Evolutionary conservation across 176 grass and related monocot genomes (phyloP).

Genomic region (Alloteropsis semialata): DNA sequence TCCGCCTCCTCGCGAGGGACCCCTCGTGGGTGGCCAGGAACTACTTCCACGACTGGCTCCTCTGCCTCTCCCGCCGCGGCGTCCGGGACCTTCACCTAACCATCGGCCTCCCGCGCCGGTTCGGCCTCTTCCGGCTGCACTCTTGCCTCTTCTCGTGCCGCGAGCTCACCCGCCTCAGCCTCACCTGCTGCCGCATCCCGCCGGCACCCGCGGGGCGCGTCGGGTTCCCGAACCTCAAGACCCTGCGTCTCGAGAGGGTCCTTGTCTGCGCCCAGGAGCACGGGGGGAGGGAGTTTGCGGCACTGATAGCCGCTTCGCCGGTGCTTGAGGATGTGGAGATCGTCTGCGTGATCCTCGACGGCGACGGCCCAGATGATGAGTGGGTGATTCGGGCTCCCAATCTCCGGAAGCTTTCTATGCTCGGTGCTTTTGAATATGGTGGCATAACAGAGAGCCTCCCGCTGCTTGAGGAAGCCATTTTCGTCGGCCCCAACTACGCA

Average conservation of each 20-base stretch:
- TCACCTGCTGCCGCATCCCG: neutral
- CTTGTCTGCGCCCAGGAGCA: neutral
- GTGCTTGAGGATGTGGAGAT: neutral
- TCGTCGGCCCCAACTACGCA: neutral
- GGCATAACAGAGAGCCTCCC: neutral
- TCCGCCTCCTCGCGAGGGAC: neutral
- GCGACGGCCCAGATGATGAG: neutral
- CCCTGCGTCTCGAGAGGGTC: neutral
- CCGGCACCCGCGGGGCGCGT: neutral
- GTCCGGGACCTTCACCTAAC: neutral
- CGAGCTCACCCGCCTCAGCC: neutral
- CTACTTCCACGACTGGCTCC: slow-evolving; percentile 10
- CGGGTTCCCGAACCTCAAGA: neutral
- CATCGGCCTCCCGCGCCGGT: neutral
- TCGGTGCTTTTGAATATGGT: neutral
- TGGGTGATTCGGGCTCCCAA: slow-evolving; percentile 1
- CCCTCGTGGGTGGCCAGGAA: neutral
- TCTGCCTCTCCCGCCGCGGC: slow-evolving; percentile 2
- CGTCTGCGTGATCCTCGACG: neutral
- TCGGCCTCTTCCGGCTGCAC: neutral
- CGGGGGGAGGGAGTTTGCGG: neutral
- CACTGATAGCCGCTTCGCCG: neutral
- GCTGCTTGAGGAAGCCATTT: neutral
- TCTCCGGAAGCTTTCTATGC: neutral
- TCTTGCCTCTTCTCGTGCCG: neutral